A percentile compares a stretch with the other conserved stretches of the same genome.
Evolutionary conservation across 345 rosid species (phyloP).

Genomic region (Crucihimalaya himalaica): DNA sequence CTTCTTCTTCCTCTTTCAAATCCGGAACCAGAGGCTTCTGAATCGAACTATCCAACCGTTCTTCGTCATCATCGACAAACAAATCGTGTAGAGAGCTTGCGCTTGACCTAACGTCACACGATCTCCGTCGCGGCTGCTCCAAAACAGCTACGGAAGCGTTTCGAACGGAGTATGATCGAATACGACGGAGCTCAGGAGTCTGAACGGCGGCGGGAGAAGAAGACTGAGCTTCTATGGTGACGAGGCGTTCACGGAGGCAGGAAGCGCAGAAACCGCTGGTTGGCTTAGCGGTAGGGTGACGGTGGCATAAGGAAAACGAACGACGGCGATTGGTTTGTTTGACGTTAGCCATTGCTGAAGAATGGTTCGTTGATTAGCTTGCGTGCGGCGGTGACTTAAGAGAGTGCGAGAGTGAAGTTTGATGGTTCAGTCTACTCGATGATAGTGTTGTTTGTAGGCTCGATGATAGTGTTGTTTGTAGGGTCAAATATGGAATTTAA

Average conservation of each 20-base stretch:
- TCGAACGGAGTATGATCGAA: conserved; percentile 38
- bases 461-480: not conserved
- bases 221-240: conserved; percentile 53
- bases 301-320: conserved; percentile 55
- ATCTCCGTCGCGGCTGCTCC: conserved; percentile 57
- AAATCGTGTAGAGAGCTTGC: conserved; percentile 49
- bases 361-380: conserved; percentile 13
- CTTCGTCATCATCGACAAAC: conserved; percentile 49
- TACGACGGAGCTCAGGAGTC: conserved; percentile 35
- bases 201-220: conserved; percentile 26
- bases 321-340: conserved; percentile 43
- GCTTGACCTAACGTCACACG: conserved; percentile 49
- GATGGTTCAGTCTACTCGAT: not conserved
- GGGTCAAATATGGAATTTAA: no score
- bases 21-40: conserved; percentile 33
- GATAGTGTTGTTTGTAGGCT: conserved; percentile 5
- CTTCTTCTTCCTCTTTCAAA: conserved; percentile 37
- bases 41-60: conserved; percentile 2
- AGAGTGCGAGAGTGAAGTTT: conserved; percentile 7
- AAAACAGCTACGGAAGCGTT: conserved; percentile 7
- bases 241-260: conserved; percentile 83
- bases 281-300: conserved; percentile 57
- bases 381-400: conserved; percentile 35
- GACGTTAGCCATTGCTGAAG: conserved; percentile 45
- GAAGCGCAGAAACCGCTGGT: conserved; percentile 66